Percentiles rank a stretch among this genome's conserved stretches.
These are phyloP conservation scores for Graphilbum sp. DNA, from an alignment of 2,329 filamentous ascomycete genomes.

Conservation along the genomic window DNA sequence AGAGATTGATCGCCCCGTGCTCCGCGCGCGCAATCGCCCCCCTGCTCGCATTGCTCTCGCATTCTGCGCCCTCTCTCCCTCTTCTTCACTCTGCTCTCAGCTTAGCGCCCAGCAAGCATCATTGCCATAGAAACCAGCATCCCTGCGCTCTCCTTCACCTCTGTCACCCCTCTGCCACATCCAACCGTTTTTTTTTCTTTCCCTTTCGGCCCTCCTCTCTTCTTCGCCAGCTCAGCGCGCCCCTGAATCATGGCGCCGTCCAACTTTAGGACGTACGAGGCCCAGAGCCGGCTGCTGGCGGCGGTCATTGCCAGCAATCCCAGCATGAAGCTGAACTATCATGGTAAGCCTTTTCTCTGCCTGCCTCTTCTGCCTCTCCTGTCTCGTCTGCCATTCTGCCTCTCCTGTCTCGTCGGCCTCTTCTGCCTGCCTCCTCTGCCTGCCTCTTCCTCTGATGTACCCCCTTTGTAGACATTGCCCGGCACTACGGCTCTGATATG, in stretches of 20 bases:
- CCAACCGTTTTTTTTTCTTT: too few species aligned
- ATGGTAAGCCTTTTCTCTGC: constrained; percentile 30
- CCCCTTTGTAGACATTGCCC: constrained; percentile 25
- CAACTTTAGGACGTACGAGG: constrained; percentile 45
- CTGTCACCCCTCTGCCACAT: neutral
- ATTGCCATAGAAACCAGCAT: constrained; percentile 2
- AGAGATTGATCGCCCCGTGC: too few species aligned
- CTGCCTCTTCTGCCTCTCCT: constrained; percentile 2
- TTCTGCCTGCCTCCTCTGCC: neutral
- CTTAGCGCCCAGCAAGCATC: too few species aligned
- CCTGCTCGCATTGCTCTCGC: too few species aligned
- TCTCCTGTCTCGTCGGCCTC: neutral
- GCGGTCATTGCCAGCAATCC: constrained; percentile 43
- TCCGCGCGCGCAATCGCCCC: too few species aligned
- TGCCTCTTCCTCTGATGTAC: neutral
- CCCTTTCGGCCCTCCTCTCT: neutral
- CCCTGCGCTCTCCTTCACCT: neutral
- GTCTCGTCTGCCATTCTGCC: neutral
- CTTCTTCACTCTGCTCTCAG: too few species aligned
- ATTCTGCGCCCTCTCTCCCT: neutral
- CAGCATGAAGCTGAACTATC: constrained; percentile 39
- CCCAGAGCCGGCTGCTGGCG: constrained; percentile 41
- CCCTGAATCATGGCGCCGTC: constrained; percentile 23
- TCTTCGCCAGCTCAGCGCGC: neutral
- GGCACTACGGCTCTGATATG: constrained; percentile 32